Conservation (phyloP, 306 rosid genomes). For the Quercus rubra region DNA sequence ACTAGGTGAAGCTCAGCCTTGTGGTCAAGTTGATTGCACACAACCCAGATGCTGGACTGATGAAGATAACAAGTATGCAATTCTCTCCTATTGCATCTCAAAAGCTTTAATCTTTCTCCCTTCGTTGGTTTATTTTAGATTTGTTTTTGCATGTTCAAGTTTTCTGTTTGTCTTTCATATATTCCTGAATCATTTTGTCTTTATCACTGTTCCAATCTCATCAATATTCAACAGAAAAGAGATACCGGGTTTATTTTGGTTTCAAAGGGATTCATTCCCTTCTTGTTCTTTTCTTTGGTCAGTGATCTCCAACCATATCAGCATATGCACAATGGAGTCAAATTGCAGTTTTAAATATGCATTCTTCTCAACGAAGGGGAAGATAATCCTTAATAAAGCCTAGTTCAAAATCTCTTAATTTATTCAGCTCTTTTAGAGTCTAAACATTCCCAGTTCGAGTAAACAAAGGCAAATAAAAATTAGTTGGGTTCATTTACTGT, state of each 20-base stretch:
- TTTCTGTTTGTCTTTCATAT: neutral
- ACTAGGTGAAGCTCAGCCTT: constrained; percentile 28
- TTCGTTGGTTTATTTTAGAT: neutral
- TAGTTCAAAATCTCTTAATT: neutral
- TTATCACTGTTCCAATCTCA: neutral
- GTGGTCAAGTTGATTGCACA: constrained; percentile 28
- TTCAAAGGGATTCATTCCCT: neutral
- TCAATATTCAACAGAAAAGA: neutral
- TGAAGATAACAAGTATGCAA: constrained; percentile 15
- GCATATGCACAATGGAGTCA: neutral
- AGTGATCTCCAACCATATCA: neutral
- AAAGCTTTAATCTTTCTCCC: neutral
- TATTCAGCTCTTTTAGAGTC: neutral
- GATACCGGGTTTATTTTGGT: neutral
- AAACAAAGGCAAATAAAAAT: neutral
- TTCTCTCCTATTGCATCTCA: neutral
- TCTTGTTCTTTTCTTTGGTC: neutral
- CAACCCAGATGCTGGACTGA: constrained; percentile 33
- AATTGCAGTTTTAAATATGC: neutral
- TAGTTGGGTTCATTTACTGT: neutral
- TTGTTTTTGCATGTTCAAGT: neutral
- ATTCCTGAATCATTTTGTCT: neutral
- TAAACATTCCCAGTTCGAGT: neutral
- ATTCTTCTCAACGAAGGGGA: neutral
- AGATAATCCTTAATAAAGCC: neutral